phyloP scores from a whole-genome alignment of 805 yeast species.

The Saccharomycopsis oosterbeekiorum region DNA sequence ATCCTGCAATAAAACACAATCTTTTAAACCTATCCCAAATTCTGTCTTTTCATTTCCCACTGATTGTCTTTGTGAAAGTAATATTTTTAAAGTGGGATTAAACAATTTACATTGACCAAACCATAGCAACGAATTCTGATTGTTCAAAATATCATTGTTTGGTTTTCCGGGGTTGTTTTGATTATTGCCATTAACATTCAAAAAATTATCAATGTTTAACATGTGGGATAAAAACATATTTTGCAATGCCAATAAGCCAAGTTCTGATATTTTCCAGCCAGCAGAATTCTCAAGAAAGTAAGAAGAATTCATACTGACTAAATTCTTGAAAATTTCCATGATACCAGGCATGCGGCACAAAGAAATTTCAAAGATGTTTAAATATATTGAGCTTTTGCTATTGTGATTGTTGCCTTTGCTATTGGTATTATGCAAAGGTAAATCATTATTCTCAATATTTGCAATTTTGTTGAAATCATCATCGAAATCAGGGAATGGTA shows the following conservation, averaged over 20 bases:
- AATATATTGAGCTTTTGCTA: conserved; percentile 21
- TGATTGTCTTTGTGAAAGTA: not conserved
- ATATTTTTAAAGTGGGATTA: not conserved
- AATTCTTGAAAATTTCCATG: conserved; percentile 19
- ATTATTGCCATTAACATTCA: not conserved
- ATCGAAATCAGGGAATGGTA: conserved; percentile 53
- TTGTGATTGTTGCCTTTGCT: conserved; percentile 24
- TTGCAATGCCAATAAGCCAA: not conserved
- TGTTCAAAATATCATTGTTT: not conserved
- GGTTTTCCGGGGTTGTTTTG: not conserved
- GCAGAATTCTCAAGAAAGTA: not conserved
- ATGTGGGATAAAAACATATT: not conserved
- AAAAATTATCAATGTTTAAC: not conserved
- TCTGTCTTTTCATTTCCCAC: not conserved
- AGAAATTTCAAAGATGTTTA: conserved; percentile 28
- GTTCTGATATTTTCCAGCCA: not conserved
- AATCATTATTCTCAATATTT: conserved; percentile 32
- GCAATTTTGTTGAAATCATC: conserved; percentile 16
- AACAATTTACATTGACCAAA: not conserved
- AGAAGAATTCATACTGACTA: conserved; percentile 26
- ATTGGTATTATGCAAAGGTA: conserved; percentile 20
- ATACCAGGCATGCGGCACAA: conserved; percentile 24
- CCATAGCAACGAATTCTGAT: not conserved
- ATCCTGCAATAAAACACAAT: not conserved
- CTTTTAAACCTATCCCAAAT: not conserved